These are phyloP conservation scores for Nemania sp. DNA, from an alignment of 2,329 filamentous ascomycete genomes.

Conservation along the genomic window DNA sequence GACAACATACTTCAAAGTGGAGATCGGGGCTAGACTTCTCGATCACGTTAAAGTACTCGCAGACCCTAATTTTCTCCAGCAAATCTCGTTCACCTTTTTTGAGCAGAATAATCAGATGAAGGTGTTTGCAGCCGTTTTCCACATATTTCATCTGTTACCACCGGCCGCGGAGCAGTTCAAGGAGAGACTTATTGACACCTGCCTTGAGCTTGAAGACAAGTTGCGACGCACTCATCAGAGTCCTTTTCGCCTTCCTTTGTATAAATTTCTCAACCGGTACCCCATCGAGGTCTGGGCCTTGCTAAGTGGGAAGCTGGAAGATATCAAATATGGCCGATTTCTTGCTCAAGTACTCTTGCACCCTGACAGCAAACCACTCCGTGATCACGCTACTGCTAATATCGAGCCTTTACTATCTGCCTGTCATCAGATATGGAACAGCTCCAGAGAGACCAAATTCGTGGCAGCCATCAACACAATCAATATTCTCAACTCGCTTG, in stretches of 20 bases:
- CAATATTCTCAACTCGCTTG: constrained; percentile 80
- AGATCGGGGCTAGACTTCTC: constrained; percentile 90
- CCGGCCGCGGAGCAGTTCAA: constrained; percentile 89
- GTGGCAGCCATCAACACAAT: constrained; percentile 83
- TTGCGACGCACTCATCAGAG: constrained; percentile 86
- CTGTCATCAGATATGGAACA: constrained; percentile 65
- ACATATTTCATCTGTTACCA: constrained; percentile 95
- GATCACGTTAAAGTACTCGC: constrained; percentile 93
- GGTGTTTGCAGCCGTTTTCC: constrained; percentile 91
- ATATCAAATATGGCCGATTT: constrained; percentile 87
- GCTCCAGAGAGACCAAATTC: constrained; percentile 70
- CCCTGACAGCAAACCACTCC: constrained; percentile 72
- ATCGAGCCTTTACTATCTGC: constrained; percentile 72
- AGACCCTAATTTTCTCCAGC: constrained; percentile 77
- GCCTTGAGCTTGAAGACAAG: constrained; percentile 85
- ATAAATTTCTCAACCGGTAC: constrained; percentile 93
- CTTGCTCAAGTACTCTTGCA: constrained; percentile 85
- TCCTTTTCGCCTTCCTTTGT: constrained; percentile 86
- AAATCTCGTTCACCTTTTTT: constrained; percentile 91
- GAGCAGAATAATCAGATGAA: constrained; percentile 94
- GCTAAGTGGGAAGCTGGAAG: constrained; percentile 77
- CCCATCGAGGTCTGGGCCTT: constrained; percentile 84
- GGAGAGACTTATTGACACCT: constrained; percentile 83
- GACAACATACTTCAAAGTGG: constrained; percentile 98
- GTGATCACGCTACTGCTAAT: constrained; percentile 74